Evolutionary conservation across 2,329 filamentous ascomycete species (phyloP), one percentile per base, ranked within the genome.

Genomic region (Penicillium sp.): DNA sequence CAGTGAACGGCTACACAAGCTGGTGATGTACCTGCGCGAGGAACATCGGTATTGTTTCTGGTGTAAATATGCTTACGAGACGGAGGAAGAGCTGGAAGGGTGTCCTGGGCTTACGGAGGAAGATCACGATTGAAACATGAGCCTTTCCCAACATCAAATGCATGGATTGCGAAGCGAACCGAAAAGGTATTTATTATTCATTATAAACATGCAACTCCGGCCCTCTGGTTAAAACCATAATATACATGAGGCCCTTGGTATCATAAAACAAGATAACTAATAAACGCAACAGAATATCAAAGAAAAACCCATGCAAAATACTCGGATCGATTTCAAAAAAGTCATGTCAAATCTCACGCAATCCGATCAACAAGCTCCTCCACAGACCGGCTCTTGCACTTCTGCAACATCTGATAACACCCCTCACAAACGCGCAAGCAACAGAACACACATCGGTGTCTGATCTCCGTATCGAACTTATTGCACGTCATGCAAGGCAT

Each of bases 101-200:
- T 99, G 94, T 78, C 93, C 94, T 0, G 94, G 94, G 1, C 52
- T 87, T 34, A 89, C 86, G 0, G 94, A 97, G 73, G 92, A 96
- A 67, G 92, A 97, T 65, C 84, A 87, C 68, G 84, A 84, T 62
- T 87, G 70, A 83, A 38, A 21, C 7, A 44, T 22, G 21, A 55
- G 40, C 34, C n/a, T 36, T 7, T 36, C 6, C 34, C 1, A 36
- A 36, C 34, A 16, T 36, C 34, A n/a, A 22, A 22, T 40, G 5
- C 2, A 7, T 11, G 45, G 11, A 13, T 18, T 18, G 18, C 18
- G 10, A 36, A 4, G 16, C 9, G 29, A 34, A 42, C 4, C 14
- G 6, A 45, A 29, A 52, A 41, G 38, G 22, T 47, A 50, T 45
- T 27, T 47, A 50, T 45, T 27, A 32, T 44, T 48, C 44, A 48